phyloP scores from a whole-genome alignment of 257 asterid genomes.

The Mentha longifolia region DNA sequence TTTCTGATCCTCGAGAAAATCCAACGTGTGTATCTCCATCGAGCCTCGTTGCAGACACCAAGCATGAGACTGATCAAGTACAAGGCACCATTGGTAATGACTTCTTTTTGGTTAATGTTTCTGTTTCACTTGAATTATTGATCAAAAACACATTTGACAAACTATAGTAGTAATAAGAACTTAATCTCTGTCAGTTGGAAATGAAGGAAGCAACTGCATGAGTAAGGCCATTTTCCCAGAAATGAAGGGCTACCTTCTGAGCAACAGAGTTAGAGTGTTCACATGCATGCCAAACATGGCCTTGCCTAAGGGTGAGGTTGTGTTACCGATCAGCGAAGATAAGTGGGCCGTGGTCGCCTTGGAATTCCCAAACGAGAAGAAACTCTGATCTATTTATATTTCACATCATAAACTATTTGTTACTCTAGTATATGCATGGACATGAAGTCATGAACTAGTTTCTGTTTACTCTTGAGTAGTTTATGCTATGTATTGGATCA shows the following conservation, averaged over 20 bases:
- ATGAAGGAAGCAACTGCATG: not conserved
- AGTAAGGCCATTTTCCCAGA: not conserved
- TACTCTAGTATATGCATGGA: too few relatives aligned
- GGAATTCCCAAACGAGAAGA: conserved; percentile 42
- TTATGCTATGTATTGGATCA: not conserved
- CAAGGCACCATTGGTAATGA: conserved; percentile 13
- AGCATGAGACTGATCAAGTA: not conserved
- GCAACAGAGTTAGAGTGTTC: conserved; percentile 45
- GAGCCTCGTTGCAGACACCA: not conserved
- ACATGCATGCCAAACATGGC: conserved; percentile 45
- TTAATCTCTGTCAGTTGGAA: not conserved
- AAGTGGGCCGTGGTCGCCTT: conserved; percentile 48
- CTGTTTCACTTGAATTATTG: not conserved
- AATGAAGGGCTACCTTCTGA: conserved; percentile 39
- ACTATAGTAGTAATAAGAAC: not conserved
- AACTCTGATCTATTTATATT: not conserved
- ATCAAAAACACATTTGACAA: not conserved
- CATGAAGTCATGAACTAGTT: not conserved
- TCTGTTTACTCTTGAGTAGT: not conserved
- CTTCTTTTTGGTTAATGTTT: not conserved
- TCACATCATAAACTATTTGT: too few relatives aligned
- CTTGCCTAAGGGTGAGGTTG: conserved; percentile 40
- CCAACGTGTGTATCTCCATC: conserved; percentile 14
- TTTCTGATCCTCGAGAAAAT: conserved; percentile 27
- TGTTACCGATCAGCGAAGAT: conserved; percentile 50